Conservation (phyloP, 2,329 filamentous ascomycete genomes). For the Emmonsiellopsis sp. region DNA sequence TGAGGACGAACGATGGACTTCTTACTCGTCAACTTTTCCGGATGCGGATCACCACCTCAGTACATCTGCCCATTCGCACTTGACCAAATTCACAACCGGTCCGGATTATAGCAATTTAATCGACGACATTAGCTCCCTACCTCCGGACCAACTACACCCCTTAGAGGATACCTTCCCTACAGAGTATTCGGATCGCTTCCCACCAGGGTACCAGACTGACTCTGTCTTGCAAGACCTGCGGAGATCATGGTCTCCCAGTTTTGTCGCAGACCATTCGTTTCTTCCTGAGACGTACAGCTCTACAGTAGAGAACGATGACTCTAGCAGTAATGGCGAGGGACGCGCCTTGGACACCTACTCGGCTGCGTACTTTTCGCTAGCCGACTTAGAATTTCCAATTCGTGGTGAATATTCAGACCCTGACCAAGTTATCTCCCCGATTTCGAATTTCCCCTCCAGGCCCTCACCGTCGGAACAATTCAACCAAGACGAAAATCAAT, state of each 20-base stretch:
- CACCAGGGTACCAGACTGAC: not conserved
- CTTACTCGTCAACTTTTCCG: not conserved
- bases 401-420: not conserved
- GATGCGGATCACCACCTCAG: not conserved
- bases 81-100: not conserved
- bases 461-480: not conserved
- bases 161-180: not conserved
- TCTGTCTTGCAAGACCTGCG: not conserved
- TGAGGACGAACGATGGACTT: not conserved
- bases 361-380: not conserved
- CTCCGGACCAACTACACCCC: not conserved
- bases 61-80: not conserved
- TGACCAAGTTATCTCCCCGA: not conserved
- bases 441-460: not conserved
- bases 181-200: not conserved
- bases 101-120: not conserved
- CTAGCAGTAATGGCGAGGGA: not conserved
- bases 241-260: not conserved
- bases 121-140: not conserved
- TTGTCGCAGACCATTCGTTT: not conserved
- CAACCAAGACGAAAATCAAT: not conserved
- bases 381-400: not conserved
- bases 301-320: not conserved
- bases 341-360: not conserved
- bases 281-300: not conserved